These are phyloP conservation scores for Ceratocystis lukuohia DNA, from an alignment of 2,329 filamentous ascomycete genomes.

Conservation along the genomic window DNA sequence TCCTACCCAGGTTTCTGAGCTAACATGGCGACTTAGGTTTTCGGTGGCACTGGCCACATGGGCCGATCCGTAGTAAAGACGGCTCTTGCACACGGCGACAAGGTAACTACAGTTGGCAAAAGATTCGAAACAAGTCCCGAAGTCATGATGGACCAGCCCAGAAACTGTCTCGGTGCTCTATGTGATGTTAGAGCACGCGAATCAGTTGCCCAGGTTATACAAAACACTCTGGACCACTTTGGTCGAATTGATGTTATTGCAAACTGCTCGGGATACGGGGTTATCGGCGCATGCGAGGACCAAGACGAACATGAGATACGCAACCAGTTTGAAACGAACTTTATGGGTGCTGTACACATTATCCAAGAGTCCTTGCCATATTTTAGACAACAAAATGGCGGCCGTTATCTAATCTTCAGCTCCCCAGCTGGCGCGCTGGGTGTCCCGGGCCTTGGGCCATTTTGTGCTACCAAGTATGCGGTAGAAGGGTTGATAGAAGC, in stretches of 20 bases:
- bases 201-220: conserved; percentile 60
- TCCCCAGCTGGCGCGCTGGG: conserved; percentile 86
- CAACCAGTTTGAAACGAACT: conserved; percentile 96
- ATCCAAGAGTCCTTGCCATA: conserved; percentile 79
- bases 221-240: conserved; percentile 58
- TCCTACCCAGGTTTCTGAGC: background rate
- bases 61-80: conserved; percentile 78
- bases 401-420: conserved; percentile 88
- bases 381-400: conserved; percentile 61
- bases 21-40: conserved; percentile 44
- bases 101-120: conserved; percentile 75
- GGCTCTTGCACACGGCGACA: conserved; percentile 66
- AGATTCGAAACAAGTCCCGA: conserved; percentile 61
- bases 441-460: conserved; percentile 82
- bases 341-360: conserved; percentile 89
- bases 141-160: conserved; percentile 58
- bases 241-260: conserved; percentile 76
- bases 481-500: conserved; percentile 92
- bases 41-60: conserved; percentile 95
- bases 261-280: conserved; percentile 89
- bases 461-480: conserved; percentile 94
- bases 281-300: conserved; percentile 91
- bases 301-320: conserved; percentile 90
- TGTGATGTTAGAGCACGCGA: conserved; percentile 79
- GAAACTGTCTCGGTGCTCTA: conserved; percentile 63